These are phyloP conservation scores for Pseudotsuga menziesii DNA, from an alignment of 75 land plant species.

Conservation along the genomic window DNA sequence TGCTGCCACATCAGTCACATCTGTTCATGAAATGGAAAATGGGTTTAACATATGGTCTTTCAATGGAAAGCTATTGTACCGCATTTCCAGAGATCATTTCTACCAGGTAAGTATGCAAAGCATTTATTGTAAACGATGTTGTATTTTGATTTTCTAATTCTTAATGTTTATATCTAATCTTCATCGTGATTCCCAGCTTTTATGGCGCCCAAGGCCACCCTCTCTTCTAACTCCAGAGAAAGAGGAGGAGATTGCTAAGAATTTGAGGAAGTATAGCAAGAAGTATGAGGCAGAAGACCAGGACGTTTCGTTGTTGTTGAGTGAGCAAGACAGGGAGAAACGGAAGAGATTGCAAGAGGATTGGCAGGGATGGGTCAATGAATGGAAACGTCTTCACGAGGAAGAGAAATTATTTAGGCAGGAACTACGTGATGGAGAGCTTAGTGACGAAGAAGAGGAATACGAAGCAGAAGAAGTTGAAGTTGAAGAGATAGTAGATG, in stretches of 20 bases:
- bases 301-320: conserved; percentile 53
- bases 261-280: conserved; percentile 90
- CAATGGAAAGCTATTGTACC: conserved; percentile 80
- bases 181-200: conserved; percentile 33
- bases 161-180: background rate
- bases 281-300: conserved; percentile 85
- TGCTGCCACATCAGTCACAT: conserved; percentile 81
- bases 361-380: conserved; percentile 60
- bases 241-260: conserved; percentile 79
- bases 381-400: conserved; percentile 66
- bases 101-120: conserved; percentile 48
- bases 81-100: conserved; percentile 73
- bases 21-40: conserved; percentile 97
- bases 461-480: conserved; percentile 82
- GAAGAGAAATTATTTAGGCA: conserved; percentile 54
- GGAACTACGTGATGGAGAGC: conserved; percentile 74
- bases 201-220: conserved; percentile 94
- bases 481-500: conserved; percentile 66
- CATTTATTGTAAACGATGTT: background rate
- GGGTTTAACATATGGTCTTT: conserved; percentile 96
- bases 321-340: conserved; percentile 81
- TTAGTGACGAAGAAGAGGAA: conserved; percentile 91
- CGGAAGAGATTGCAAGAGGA: conserved; percentile 63
- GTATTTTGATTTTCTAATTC: background rate
- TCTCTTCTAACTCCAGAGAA: conserved; percentile 67